A percentile compares a stretch with the other conserved stretches of the same genome.
These are phyloP conservation scores for Alisma plantagoaquatica DNA, from an alignment of 106 monocot genomes.

Conservation along the genomic window DNA sequence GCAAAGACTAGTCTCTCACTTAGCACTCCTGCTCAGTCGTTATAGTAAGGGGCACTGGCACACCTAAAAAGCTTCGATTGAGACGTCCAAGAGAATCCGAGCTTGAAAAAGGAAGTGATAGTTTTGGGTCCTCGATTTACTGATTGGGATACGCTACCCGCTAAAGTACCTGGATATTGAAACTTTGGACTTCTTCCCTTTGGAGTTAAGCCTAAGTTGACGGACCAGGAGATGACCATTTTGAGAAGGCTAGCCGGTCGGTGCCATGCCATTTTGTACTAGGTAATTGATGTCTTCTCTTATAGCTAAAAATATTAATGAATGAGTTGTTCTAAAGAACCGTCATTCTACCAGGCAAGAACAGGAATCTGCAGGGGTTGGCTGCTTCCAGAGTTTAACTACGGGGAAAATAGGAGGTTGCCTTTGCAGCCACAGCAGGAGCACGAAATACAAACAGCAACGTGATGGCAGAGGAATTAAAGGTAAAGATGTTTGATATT, in stretches of 20 bases:
- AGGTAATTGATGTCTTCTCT: constrained; percentile 28
- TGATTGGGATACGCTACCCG: constrained; percentile 94
- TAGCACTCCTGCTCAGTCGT: not conserved
- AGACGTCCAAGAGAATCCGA: constrained; percentile 64
- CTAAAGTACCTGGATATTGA: constrained; percentile 60
- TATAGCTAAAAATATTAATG: too few species aligned
- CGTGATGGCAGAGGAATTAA: constrained; percentile 76
- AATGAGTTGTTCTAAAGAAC: too few species aligned
- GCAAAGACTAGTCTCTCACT: not conserved
- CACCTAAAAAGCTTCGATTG: constrained; percentile 59
- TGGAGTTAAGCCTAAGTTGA: constrained; percentile 76
- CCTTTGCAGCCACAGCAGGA: constrained; percentile 81
- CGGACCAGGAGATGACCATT: constrained; percentile 79
- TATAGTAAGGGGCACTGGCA: constrained; percentile 64
- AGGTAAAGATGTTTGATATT: constrained; percentile 32
- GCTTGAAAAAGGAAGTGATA: constrained; percentile 70
- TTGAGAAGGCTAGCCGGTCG: constrained; percentile 64
- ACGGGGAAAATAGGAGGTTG: constrained; percentile 97
- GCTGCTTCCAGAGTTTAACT: constrained; percentile 78
- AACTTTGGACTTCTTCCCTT: constrained; percentile 88
- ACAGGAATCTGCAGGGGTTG: constrained; percentile 84
- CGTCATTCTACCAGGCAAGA: constrained; percentile 49
- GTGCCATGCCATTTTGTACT: constrained; percentile 91
- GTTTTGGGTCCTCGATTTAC: constrained; percentile 82
- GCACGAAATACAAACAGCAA: constrained; percentile 72